These are phyloP conservation scores for Macrophomina phaseolina DNA, from an alignment of 2,329 filamentous ascomycete species.

Conservation along the genomic window DNA sequence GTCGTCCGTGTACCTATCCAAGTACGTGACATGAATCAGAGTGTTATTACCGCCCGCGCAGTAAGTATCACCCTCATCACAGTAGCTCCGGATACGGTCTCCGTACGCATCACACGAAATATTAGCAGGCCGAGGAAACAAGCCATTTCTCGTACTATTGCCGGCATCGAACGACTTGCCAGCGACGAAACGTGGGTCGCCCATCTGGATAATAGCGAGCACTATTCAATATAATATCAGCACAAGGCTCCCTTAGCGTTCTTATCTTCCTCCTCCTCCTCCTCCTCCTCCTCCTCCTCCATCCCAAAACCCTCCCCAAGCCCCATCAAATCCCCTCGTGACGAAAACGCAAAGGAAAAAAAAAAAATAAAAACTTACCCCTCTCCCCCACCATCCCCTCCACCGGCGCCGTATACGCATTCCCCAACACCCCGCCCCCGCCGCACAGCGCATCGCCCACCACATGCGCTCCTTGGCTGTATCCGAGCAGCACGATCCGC, in stretches of 20 bases:
- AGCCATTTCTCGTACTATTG: conserved; percentile 6
- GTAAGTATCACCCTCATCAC: conserved; percentile 13
- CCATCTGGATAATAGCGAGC: conserved; percentile 7
- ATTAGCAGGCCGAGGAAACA: conserved; percentile 8
- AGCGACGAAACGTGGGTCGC: conserved; percentile 13
- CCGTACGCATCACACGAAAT: conserved; percentile 15
- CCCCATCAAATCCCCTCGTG: too few species aligned
- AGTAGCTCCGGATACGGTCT: conserved; percentile 9
- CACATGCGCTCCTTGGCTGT: conserved; percentile 41
- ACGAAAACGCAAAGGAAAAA: neutral
- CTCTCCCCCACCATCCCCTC: conserved; percentile 11
- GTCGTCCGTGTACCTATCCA: conserved; percentile 8
- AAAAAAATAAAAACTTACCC: neutral
- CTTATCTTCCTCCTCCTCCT: neutral
- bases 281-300: too few species aligned
- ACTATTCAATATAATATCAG: neutral
- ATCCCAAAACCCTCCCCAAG: too few species aligned
- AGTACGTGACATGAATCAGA: conserved; percentile 6
- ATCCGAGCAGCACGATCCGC: conserved; percentile 39
- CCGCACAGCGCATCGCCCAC: conserved; percentile 37
- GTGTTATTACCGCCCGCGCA: conserved; percentile 5
- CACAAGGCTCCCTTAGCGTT: neutral
- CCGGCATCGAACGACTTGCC: conserved; percentile 11
- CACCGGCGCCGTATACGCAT: neutral
- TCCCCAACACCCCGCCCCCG: neutral